Evolutionary conservation across 23 red algal species (phyloP).

Genomic region (Gracilaria gracilis): DNA sequence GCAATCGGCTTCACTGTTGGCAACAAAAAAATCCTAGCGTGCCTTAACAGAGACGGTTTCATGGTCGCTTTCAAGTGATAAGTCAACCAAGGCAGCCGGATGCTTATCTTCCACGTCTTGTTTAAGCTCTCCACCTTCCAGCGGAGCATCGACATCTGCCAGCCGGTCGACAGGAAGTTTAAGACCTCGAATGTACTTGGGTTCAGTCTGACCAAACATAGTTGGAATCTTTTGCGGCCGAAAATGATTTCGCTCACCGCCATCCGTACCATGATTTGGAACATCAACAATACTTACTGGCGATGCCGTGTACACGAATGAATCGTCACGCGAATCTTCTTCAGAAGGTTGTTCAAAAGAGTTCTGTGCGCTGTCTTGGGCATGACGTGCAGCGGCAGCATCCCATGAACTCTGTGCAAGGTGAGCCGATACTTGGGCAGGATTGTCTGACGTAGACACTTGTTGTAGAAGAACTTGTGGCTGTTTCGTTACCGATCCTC

Average conservation of each 20-base stretch:
- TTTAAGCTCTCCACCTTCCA: background rate
- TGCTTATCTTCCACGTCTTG: background rate
- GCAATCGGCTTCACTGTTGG: constrained; percentile 1
- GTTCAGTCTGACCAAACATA: background rate
- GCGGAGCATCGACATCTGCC: background rate
- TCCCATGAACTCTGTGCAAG: constrained; percentile 26
- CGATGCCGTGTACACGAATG: background rate
- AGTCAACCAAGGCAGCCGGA: background rate
- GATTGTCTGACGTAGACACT: constrained; percentile 19
- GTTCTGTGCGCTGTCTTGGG: background rate
- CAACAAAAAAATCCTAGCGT: background rate
- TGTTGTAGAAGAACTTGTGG: constrained; percentile 30
- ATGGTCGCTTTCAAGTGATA: constrained; percentile 19
- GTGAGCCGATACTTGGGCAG: constrained; percentile 11
- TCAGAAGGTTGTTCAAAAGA: background rate
- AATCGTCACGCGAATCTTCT: background rate
- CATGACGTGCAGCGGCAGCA: background rate
- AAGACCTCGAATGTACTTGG: background rate
- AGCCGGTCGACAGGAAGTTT: background rate
- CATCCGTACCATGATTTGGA: background rate
- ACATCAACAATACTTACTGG: constrained; percentile 16
- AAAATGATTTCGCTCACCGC: background rate
- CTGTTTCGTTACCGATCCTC: background rate
- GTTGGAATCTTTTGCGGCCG: background rate
- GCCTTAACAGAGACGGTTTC: constrained; percentile 7